phyloP scores from a whole-genome alignment of 306 rosid genomes.

The Adenanthera pavonina region DNA sequence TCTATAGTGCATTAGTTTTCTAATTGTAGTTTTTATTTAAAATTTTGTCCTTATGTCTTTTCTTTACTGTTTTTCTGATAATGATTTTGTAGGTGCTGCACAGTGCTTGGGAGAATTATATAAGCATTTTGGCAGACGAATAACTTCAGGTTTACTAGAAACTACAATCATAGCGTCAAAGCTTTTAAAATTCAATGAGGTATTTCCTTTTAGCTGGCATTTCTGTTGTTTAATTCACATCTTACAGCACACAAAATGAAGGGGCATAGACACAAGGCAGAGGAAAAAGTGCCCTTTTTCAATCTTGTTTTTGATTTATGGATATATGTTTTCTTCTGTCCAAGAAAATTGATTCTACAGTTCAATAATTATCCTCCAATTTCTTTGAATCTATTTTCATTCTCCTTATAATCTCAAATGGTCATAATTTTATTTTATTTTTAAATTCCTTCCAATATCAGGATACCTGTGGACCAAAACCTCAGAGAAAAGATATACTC shows the following conservation, averaged over 20 bases:
- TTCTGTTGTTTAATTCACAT: conserved; percentile 15
- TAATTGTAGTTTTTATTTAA: conserved; percentile 25
- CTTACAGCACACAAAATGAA: conserved; percentile 19
- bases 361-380: not conserved
- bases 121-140: conserved; percentile 89
- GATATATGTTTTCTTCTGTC: conserved; percentile 25
- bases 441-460: not conserved
- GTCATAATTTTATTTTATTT: conserved; percentile 6
- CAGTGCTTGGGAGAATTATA: conserved; percentile 95
- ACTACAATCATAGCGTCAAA: conserved; percentile 82
- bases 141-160: conserved; percentile 90
- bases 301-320: conserved; percentile 29
- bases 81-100: conserved; percentile 68
- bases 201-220: conserved; percentile 48
- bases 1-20: not conserved
- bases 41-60: not conserved
- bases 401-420: conserved; percentile 32
- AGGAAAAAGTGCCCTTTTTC: conserved; percentile 18
- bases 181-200: conserved; percentile 84
- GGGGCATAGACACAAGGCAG: conserved; percentile 14
- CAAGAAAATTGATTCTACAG: conserved; percentile 7
- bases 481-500: conserved; percentile 19
- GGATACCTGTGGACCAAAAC: not conserved
- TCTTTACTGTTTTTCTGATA: conserved; percentile 27
- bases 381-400: conserved; percentile 8